Evolutionary conservation across 768 basidiomycete species (phyloP), one percentile per base, ranked within the genome.

Genomic region (Kwoniella dejecticola): DNA sequence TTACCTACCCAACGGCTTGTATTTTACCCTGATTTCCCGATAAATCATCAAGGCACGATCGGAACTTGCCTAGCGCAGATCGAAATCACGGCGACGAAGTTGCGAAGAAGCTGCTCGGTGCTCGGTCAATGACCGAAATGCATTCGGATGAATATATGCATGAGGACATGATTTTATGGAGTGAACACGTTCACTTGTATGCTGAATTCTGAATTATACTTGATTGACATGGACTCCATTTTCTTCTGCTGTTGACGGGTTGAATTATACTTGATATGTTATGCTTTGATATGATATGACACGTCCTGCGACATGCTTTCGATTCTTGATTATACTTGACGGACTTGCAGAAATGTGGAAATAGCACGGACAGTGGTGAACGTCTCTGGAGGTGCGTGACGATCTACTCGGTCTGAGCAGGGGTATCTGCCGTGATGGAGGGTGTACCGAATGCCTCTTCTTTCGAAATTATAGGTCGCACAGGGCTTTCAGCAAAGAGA

Each of bases 41-140:
- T 19, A 12, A 42, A 13, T 11, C 19, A 2, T 31, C n/a, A 41
- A 55, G 53, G 53, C 53, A 55, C 53, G 53, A 55, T 55, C 53
- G 53, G 40, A 41, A 24, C 13, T 23, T 27, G 13, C n/a, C n/a
- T 17, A 50, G 6, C 3, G 26, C 21, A 50, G 48, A 50, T 50
- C 48, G 48, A 29, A 30, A n/a, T 17, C 10, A 36, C 13, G 17
- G 11, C 45, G 4, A 26, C 19, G n/a, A n/a, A n/a, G n/a, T n/a
- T n/a, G n/a, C n/a, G n/a, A n/a, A n/a, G n/a, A n/a, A n/a, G n/a
- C 36, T 44, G 4, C 42, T 19, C 11, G 11, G 19, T 27, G 7
- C 12, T 6, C 23, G 33, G 24, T 7, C 19, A 27, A 47, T 27
- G 3, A 2, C 33, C 33, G 33, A 36, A 15, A n/a, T 7, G 33